These are phyloP conservation scores for Fragaria nilgerrensis DNA, from an alignment of 306 rosid species.

Conservation along the genomic window DNA sequence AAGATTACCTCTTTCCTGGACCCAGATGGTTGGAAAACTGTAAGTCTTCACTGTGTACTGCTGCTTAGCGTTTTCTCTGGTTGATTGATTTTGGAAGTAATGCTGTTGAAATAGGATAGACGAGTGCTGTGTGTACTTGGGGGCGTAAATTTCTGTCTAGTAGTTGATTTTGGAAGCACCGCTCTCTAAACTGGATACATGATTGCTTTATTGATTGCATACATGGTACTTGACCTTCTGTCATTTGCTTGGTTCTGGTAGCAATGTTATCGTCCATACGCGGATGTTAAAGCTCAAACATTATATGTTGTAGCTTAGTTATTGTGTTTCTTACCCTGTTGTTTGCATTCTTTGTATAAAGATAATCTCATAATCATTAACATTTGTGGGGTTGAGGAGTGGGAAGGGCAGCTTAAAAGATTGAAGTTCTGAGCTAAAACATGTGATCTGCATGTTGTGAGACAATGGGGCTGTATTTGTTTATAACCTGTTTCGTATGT, in stretches of 20 bases:
- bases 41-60: constrained; percentile 36
- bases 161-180: background rate
- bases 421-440: background rate
- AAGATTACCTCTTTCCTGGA: constrained; percentile 82
- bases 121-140: background rate
- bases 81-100: background rate
- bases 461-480: background rate
- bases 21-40: constrained; percentile 99
- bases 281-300: background rate
- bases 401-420: background rate
- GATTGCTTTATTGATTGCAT: background rate
- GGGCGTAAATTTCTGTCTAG: background rate
- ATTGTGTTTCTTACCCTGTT: background rate
- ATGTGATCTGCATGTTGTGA: background rate
- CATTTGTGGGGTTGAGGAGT: background rate
- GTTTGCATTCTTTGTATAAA: background rate
- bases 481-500: background rate
- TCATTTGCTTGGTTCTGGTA: background rate
- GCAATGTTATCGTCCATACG: background rate
- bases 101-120: background rate
- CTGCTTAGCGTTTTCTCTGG: background rate
- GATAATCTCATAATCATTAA: background rate
- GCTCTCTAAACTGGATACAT: background rate
- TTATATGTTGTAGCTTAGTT: background rate
- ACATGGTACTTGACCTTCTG: background rate